These are phyloP conservation scores for Rhinocladiella mackenziei DNA, from an alignment of 2,329 filamentous ascomycete genomes.

Conservation along the genomic window DNA sequence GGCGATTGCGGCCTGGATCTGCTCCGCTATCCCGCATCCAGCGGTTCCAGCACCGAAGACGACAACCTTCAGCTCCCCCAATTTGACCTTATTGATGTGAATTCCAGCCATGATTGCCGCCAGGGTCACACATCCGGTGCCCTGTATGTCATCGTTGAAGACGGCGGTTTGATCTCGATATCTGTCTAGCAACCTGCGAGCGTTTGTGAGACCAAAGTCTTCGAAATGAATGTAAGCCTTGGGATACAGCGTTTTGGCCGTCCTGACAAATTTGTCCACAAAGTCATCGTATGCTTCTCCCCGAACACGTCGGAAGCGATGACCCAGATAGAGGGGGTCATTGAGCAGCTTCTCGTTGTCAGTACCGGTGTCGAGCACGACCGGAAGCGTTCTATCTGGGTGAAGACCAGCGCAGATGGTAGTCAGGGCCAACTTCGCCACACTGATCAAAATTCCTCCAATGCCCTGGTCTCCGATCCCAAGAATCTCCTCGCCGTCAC, in stretches of 20 bases:
- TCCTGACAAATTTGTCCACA: constrained; percentile 68
- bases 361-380: constrained; percentile 82
- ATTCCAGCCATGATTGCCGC: constrained; percentile 75
- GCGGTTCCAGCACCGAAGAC: constrained; percentile 79
- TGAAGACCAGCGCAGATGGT: constrained; percentile 85
- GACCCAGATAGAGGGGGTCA: constrained; percentile 75
- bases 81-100: constrained; percentile 62
- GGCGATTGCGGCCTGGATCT: constrained; percentile 74
- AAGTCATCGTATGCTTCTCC: constrained; percentile 73
- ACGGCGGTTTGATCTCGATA: constrained; percentile 72
- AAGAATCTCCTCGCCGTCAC: constrained; percentile 68
- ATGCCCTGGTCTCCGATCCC: constrained; percentile 84
- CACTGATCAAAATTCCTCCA: constrained; percentile 76
- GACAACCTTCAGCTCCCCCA: constrained; percentile 67
- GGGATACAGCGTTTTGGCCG: constrained; percentile 66
- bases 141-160: constrained; percentile 90
- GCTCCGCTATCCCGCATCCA: constrained; percentile 80
- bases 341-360: constrained; percentile 71
- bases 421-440: constrained; percentile 77
- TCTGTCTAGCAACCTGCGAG: constrained; percentile 68
- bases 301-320: constrained; percentile 61
- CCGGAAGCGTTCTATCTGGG: constrained; percentile 70
- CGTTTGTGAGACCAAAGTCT: constrained; percentile 77
- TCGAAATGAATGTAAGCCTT: constrained; percentile 85
- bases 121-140: constrained; percentile 80